A percentile compares a stretch with the other conserved stretches of the same genome.
Conservation (phyloP, 2,329 filamentous ascomycete genomes). For the Pseudopithomyces chartarum region DNA sequence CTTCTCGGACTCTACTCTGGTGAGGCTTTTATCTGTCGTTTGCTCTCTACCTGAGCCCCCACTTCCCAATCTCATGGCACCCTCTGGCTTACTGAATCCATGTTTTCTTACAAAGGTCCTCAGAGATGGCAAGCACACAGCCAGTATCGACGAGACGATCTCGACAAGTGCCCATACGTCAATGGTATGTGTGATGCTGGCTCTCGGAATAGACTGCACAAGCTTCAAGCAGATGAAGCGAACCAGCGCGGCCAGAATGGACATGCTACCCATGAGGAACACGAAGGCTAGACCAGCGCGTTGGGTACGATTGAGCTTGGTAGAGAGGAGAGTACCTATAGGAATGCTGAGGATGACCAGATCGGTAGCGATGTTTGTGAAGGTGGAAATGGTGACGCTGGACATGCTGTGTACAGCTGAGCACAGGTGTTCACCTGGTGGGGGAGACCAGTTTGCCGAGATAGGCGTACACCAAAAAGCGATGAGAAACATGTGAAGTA, state of each 20-base stretch:
- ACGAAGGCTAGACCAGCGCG: conserved; percentile 30
- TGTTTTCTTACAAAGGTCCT: conserved; percentile 26
- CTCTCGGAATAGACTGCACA: conserved; percentile 25
- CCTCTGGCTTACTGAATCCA: not conserved
- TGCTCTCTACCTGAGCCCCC: not conserved
- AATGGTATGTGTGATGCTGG: conserved; percentile 39
- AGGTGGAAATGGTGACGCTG: conserved; percentile 32
- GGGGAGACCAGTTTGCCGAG: conserved; percentile 25
- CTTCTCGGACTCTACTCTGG: not conserved
- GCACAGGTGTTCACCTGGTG: conserved; percentile 22
- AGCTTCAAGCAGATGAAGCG: conserved; percentile 34
- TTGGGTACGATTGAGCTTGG: conserved; percentile 23
- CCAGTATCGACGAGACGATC: conserved; percentile 33
- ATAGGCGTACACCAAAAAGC: conserved; percentile 35
- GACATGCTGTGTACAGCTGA: conserved; percentile 33
- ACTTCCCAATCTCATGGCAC: conserved; percentile 7
- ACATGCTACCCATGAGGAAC: conserved; percentile 33
- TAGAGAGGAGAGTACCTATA: conserved; percentile 25
- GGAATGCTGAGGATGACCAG: conserved; percentile 34
- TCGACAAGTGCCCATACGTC: conserved; percentile 41
- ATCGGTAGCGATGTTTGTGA: conserved; percentile 35
- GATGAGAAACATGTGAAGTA: conserved; percentile 36
- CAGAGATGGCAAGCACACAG: conserved; percentile 32
- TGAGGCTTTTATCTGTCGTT: not conserved
- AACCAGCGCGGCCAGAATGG: conserved; percentile 31